These are phyloP conservation scores for Candida awuae DNA, from an alignment of 805 yeast genomes.

Conservation along the genomic window DNA sequence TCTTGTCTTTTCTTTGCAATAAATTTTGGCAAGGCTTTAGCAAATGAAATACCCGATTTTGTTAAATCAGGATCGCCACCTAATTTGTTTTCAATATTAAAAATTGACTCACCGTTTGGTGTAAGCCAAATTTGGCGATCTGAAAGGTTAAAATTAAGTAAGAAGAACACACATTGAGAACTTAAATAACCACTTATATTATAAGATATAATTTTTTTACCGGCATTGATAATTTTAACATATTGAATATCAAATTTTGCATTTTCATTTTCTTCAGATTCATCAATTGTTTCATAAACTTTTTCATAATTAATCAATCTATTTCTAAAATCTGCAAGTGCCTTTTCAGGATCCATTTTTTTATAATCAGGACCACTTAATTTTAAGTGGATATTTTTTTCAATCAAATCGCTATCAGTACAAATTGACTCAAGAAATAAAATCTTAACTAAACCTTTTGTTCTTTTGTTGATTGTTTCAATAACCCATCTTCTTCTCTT, in stretches of 20 bases:
- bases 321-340: constrained; percentile 73
- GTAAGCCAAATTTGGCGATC: constrained; percentile 33
- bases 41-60: constrained; percentile 25
- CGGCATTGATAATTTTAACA: constrained; percentile 57
- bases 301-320: constrained; percentile 76
- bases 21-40: constrained; percentile 30
- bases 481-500: constrained; percentile 35
- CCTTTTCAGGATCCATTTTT: constrained; percentile 73
- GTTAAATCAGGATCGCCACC: constrained; percentile 30
- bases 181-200: constrained; percentile 52
- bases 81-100: constrained; percentile 20
- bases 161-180: constrained; percentile 48
- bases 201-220: constrained; percentile 46
- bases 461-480: constrained; percentile 29
- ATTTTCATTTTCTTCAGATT: constrained; percentile 35
- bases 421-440: constrained; percentile 70
- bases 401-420: constrained; percentile 69
- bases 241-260: constrained; percentile 45
- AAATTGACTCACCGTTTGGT: constrained; percentile 28
- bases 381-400: constrained; percentile 76
- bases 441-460: constrained; percentile 30
- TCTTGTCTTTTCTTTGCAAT: constrained; percentile 29
- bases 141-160: constrained; percentile 34
- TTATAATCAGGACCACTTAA: constrained; percentile 89
- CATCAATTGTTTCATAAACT: constrained; percentile 88